Percentiles rank a stretch among this genome's conserved stretches.
Evolutionary conservation across 2,329 filamentous ascomycete genomes (phyloP).

Genomic region (Alternaria tenuissima): DNA sequence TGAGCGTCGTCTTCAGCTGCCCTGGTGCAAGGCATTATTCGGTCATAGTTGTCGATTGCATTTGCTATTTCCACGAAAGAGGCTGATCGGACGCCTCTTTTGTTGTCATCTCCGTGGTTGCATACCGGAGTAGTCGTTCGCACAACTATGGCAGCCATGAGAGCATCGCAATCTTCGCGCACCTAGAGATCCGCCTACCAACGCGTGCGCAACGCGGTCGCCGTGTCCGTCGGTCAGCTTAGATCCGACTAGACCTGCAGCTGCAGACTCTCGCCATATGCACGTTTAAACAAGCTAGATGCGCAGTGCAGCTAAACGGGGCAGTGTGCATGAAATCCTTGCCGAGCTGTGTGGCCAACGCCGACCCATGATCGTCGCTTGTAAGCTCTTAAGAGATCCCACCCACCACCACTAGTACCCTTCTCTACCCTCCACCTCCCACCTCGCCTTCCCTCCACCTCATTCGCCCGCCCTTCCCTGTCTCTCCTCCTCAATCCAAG

Average conservation of each 20-base stretch:
- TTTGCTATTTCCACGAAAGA: constrained; percentile 40
- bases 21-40: constrained; percentile 25
- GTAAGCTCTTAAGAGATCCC: constrained; percentile 49
- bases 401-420: constrained; percentile 48
- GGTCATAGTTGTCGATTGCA: constrained; percentile 27
- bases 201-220: constrained; percentile 42
- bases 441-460: constrained; percentile 54
- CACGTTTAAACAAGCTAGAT: constrained; percentile 49
- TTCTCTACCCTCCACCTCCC: constrained; percentile 53
- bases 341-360: constrained; percentile 47
- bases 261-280: constrained; percentile 48
- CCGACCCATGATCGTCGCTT: constrained; percentile 46
- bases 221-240: constrained; percentile 48
- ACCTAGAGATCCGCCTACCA: constrained; percentile 42
- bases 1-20: constrained; percentile 43
- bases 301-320: constrained; percentile 49
- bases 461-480: constrained; percentile 52
- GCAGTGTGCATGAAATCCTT: constrained; percentile 51
- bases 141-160: constrained; percentile 35
- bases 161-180: constrained; percentile 45
- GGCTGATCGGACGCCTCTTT: constrained; percentile 40
- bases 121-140: constrained; percentile 30
- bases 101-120: constrained; percentile 46
- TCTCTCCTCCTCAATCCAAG: constrained; percentile 47
- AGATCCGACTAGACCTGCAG: constrained; percentile 49